Evolutionary conservation across 1,284 basidiomycete genomes (phyloP).

Genomic region (Papiliotrema terrestris): DNA sequence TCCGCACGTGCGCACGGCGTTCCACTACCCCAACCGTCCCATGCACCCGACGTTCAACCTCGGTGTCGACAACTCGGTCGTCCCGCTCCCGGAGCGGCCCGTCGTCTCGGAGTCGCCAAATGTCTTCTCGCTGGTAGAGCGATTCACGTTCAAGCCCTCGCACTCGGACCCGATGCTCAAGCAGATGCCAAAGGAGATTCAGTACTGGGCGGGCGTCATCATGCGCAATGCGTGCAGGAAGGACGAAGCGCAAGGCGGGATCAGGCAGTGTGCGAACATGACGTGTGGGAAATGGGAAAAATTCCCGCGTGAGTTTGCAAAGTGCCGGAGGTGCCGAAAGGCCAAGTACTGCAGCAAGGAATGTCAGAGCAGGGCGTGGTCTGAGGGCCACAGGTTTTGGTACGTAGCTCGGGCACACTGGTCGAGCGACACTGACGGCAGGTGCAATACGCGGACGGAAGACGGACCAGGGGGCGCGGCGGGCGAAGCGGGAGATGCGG

Average conservation of each 20-base stretch:
- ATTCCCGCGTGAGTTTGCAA: constrained; percentile 92
- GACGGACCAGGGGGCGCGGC: constrained; percentile 16
- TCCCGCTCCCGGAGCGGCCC: constrained; percentile 43
- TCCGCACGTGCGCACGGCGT: constrained; percentile 93
- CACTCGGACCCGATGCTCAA: constrained; percentile 70
- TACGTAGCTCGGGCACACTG: constrained; percentile 16
- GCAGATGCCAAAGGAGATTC: constrained; percentile 82
- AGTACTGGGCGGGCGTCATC: constrained; percentile 99
- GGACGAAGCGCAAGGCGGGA: constrained; percentile 87
- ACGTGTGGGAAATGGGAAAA: constrained; percentile 92
- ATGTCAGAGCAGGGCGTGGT: constrained; percentile 96
- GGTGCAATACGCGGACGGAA: constrained; percentile 31
- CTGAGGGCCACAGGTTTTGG: constrained; percentile 82
- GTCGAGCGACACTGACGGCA: constrained; percentile 4
- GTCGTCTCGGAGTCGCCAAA: constrained; percentile 59
- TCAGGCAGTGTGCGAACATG: constrained; percentile 98
- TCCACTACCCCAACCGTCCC: constrained; percentile 72
- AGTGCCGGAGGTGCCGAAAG: constrained; percentile 91
- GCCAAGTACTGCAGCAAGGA: constrained; percentile 99
- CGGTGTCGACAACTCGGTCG: constrained; percentile 19
- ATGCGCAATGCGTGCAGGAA: constrained; percentile 99
- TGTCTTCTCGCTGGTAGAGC: constrained; percentile 92
- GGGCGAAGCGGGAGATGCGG: background rate
- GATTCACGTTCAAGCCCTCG: constrained; percentile 90
- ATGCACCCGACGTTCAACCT: constrained; percentile 49